A percentile compares a stretch with the other conserved stretches of the same genome.
These are phyloP conservation scores for Leptodermis oblonga DNA, from an alignment of 257 asterid species.

Conservation along the genomic window DNA sequence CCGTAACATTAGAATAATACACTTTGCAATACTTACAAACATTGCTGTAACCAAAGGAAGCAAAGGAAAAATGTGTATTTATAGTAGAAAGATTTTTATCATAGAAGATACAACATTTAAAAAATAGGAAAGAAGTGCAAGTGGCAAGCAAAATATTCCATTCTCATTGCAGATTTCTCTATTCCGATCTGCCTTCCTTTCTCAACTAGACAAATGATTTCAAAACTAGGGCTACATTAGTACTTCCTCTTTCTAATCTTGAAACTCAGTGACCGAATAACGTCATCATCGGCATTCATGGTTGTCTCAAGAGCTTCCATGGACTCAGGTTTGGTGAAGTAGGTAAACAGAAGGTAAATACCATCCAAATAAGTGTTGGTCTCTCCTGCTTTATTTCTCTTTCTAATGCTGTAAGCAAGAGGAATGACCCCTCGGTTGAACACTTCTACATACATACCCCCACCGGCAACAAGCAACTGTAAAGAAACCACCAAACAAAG, in stretches of 20 bases:
- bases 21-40: neutral
- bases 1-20: too few species aligned
- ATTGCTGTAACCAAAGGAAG: neutral
- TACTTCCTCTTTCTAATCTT: constrained; percentile 76
- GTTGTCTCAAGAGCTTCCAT: constrained; percentile 44
- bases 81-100: neutral
- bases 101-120: neutral
- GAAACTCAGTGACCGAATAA: constrained; percentile 71
- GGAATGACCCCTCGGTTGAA: constrained; percentile 97
- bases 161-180: constrained; percentile 10
- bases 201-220: constrained; percentile 10
- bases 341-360: constrained; percentile 83
- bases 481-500: neutral
- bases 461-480: constrained; percentile 94
- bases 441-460: constrained; percentile 94
- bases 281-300: constrained; percentile 59
- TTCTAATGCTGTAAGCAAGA: constrained; percentile 75
- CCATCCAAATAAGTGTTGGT: constrained; percentile 90
- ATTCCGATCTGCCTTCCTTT: constrained; percentile 15
- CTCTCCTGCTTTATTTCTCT: constrained; percentile 88
- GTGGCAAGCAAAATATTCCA: neutral
- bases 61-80: neutral
- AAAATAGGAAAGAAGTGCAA: neutral
- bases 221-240: constrained; percentile 12
- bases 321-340: constrained; percentile 89